Conservation (phyloP, 192 early-diverging fungal genomes). For the Podila horticola region DNA sequence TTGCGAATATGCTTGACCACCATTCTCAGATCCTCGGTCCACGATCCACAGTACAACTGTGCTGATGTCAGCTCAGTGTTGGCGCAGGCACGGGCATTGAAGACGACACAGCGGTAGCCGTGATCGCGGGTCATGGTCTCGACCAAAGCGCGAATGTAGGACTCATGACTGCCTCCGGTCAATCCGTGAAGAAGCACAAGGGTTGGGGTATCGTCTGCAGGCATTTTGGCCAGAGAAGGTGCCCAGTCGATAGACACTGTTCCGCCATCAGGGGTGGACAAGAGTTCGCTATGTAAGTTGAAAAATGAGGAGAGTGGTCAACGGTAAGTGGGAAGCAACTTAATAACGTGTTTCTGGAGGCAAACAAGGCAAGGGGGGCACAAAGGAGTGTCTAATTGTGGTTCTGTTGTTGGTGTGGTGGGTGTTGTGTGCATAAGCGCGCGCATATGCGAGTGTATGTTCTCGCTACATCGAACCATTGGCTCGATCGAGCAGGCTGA, state of each 20-base stretch:
- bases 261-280: conserved; percentile 84
- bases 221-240: conserved; percentile 63
- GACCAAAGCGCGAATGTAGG: conserved; percentile 84
- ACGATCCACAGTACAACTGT: conserved; percentile 84
- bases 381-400: too few relatives aligned
- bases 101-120: conserved; percentile 80
- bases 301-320: conserved; percentile 21
- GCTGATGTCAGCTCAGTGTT: conserved; percentile 80
- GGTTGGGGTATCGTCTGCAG: conserved; percentile 73
- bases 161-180: conserved; percentile 92
- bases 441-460: too few relatives aligned
- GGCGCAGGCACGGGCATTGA: conserved; percentile 93
- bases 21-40: conserved; percentile 82
- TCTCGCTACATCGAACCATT: conserved; percentile 7
- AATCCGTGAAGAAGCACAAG: conserved; percentile 90
- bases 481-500: conserved; percentile 23
- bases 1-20: conserved; percentile 66
- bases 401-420: neutral
- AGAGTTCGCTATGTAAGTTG: conserved; percentile 58
- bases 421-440: too few relatives aligned
- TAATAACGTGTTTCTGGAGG: neutral
- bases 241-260: conserved; percentile 90
- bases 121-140: conserved; percentile 68
- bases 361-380: too few relatives aligned
- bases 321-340: neutral